A percentile compares a stretch with the other conserved stretches of the same genome.
These are phyloP conservation scores for Groenewaldozyma sp. DNA, from an alignment of 1,139 yeast species.

Conservation along the genomic window DNA sequence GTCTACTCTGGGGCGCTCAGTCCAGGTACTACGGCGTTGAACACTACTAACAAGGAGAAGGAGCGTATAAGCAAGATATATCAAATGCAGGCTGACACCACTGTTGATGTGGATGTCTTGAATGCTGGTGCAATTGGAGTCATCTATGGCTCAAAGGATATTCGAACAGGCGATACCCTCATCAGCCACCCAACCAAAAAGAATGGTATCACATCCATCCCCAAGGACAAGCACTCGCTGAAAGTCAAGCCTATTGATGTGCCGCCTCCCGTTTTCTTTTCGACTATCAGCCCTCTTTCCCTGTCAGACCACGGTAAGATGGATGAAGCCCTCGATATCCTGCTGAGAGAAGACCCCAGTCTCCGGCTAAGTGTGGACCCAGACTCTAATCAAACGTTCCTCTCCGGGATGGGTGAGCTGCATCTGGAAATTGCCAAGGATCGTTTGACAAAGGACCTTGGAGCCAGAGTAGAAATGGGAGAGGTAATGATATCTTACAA, in stretches of 20 bases:
- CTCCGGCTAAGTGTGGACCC: conserved; percentile 60
- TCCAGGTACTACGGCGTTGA: conserved; percentile 52
- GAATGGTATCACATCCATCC: conserved; percentile 35
- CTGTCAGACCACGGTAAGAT: conserved; percentile 67
- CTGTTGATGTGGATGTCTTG: conserved; percentile 57
- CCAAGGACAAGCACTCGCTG: conserved; percentile 32
- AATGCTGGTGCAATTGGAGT: conserved; percentile 87
- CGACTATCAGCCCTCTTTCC: conserved; percentile 74
- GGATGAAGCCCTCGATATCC: conserved; percentile 54
- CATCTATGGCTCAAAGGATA: conserved; percentile 62
- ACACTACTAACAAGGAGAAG: conserved; percentile 61
- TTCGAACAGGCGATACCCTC: conserved; percentile 86
- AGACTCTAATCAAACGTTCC: conserved; percentile 76
- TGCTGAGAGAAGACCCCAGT: conserved; percentile 81
- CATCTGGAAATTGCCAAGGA: conserved; percentile 85
- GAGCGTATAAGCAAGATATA: conserved; percentile 59
- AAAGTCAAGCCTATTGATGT: conserved; percentile 66
- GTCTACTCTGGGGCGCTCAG: conserved; percentile 75
- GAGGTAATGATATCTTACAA: conserved; percentile 82
- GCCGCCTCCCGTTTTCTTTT: conserved; percentile 91
- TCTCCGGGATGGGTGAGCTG: conserved; percentile 94
- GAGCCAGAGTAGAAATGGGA: conserved; percentile 72
- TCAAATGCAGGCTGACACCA: conserved; percentile 82
- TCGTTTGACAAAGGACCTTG: conserved; percentile 66
- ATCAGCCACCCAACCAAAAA: conserved; percentile 45